phyloP scores from a whole-genome alignment of 2,329 filamentous ascomycete species.

The Aspergillus udagawae region DNA sequence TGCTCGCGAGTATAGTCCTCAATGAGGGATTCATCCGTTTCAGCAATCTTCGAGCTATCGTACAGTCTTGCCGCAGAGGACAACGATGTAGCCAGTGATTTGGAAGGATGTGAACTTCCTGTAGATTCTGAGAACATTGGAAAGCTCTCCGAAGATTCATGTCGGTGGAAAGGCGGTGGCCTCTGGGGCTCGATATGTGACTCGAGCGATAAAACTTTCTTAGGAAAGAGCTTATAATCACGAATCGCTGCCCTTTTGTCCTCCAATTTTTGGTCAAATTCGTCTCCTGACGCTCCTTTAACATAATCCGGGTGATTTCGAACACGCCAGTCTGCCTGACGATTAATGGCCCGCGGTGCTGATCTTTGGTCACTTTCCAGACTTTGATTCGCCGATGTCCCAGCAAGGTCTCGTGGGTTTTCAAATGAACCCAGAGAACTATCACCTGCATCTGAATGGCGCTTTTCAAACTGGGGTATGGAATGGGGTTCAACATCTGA shows the following conservation, averaged over 20 bases:
- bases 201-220: conserved; percentile 49
- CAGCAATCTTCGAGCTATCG: conserved; percentile 19
- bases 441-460: conserved; percentile 23
- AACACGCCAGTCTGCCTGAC: conserved; percentile 36
- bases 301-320: conserved; percentile 22
- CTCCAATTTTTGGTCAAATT: conserved; percentile 38
- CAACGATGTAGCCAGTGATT: conserved; percentile 52
- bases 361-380: conserved; percentile 34
- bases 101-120: conserved; percentile 51
- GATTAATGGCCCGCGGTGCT: conserved; percentile 38
- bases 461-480: conserved; percentile 17
- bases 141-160: conserved; percentile 60
- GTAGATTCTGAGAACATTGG: conserved; percentile 62
- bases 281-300: conserved; percentile 29
- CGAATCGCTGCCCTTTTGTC: conserved; percentile 41
- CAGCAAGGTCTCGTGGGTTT: conserved; percentile 20
- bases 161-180: conserved; percentile 42
- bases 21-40: conserved; percentile 10
- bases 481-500: conserved; percentile 21
- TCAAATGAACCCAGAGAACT: conserved; percentile 15
- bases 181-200: conserved; percentile 29
- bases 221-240: conserved; percentile 49
- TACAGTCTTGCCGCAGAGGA: conserved; percentile 29
- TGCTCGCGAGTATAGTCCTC: conserved; percentile 1
- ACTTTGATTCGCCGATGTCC: conserved; percentile 18